Evolutionary conservation across 352 stramenopile genomes (phyloP), one percentile per base, ranked within the genome.

Genomic region (Globisporangium camurandrum): DNA sequence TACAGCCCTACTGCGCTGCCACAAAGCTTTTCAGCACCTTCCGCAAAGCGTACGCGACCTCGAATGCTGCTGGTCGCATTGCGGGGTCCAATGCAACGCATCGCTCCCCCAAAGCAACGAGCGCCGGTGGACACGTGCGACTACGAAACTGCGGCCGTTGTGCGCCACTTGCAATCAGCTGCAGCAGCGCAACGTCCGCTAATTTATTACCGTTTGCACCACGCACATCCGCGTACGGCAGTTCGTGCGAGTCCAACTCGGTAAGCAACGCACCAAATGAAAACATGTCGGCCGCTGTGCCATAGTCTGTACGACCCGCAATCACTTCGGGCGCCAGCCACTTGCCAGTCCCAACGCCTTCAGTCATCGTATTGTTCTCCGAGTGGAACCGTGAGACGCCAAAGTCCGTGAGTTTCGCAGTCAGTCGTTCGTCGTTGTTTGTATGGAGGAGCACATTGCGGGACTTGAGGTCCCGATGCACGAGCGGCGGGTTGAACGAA

Each of bases 291-390:
- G 69, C 69, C 0, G 60, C 61, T 2, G 68, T 45, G 28, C 73
- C 68, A 49, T 87, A 87, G 41, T 61, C 57, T 28, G 47, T 64
- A 38, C 56, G 61, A 2, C 75, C 73, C 1, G 56, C 47, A 39
- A 86, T 71, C 10, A 88, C 66, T 41, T 88, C 76, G 0, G 76
- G 76, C 0, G 76, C 71, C 3, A 84, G 48, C 76, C 76, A 88
- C 1, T 60, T 57, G 7, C 64, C 52, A 0, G 76, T 86, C 0
- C 76, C 76, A 0, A 83, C 64, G 0, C 61, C 61, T 1, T 55
- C 43, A 11, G 71, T 87, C 75, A 85, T 85, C 4, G 66, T 80
- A 22, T 68, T 62, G 3, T 74, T 45, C 19, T 60, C 49, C 2
- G 63, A 73, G 16, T 66, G 58, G 39, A 67, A 71, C 4, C 71